A percentile compares a stretch with the other conserved stretches of the same genome.
Conservation (phyloP, 179 eudicot species). For the Silene noctiflora region DNA sequence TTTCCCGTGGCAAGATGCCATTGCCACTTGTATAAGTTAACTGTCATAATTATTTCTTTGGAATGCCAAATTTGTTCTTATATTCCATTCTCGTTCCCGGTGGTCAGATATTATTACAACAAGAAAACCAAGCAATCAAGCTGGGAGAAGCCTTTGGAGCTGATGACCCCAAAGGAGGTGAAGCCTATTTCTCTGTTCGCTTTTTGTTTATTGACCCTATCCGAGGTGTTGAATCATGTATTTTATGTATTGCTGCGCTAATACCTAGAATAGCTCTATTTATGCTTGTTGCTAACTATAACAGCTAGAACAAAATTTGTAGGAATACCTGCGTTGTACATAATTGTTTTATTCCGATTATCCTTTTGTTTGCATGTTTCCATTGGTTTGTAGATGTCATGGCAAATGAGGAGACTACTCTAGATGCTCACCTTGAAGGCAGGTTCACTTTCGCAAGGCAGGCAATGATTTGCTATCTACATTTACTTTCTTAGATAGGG, state of each 20-base stretch:
- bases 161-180: conserved; percentile 98
- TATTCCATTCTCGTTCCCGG: background rate
- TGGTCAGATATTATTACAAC: conserved; percentile 82
- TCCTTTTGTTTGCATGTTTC: conserved; percentile 88
- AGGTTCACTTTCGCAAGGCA: conserved; percentile 79
- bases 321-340: conserved; percentile 32
- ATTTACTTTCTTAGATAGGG: conserved; percentile 41
- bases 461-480: conserved; percentile 69
- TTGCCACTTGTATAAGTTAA: background rate
- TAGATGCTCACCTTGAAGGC: conserved; percentile 77
- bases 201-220: conserved; percentile 16
- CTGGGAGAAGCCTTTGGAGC: conserved; percentile 96
- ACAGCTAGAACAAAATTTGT: conserved; percentile 22
- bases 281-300: conserved; percentile 28
- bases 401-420: conserved; percentile 82
- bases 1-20: background rate
- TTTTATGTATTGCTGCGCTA: conserved; percentile 6
- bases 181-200: conserved; percentile 30
- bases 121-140: conserved; percentile 87
- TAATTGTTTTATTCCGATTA: conserved; percentile 52
- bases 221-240: conserved; percentile 3
- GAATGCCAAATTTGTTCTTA: conserved; percentile 2
- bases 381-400: conserved; percentile 89
- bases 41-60: background rate
- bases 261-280: conserved; percentile 22